Evolutionary conservation across 2,329 filamentous ascomycete genomes (phyloP), one percentile per base, ranked within the genome.

Genomic region (Claviceps pusilla): DNA sequence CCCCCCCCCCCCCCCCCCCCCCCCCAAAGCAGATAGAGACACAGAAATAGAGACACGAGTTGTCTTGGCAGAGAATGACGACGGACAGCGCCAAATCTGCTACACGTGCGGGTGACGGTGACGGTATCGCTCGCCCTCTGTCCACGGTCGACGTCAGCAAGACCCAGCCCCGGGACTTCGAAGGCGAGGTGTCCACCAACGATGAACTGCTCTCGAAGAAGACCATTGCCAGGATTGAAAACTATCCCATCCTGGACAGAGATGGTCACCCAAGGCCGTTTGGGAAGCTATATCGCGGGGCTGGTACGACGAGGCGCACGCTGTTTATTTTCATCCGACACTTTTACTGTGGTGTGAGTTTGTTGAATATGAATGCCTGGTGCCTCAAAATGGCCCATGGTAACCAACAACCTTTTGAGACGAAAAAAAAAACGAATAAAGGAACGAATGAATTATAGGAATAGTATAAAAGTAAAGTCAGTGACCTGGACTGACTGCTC

Each of bases 291-390:
- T 84, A 83, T 64, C 74, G 72, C 39, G 78, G 79, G 4, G 71
- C 66, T 49, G 77, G 77, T 53, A 72, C 73, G 3, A 71, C 76
- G 12, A 70, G 75, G 19, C 72, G 81, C 3, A 79, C 87, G 33
- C 73, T 90, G 37, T 68, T 89, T 46, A 79, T 89, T 59, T 89
- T 90, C 64, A 76, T 90, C 55, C 77, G 86, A 48, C 86, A 89
- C 69, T 90, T 89, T 68, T 89, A 87, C 73, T 89, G 86, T 64
- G 84, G 84, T 41, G 85, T 87, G 74, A 67, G 83, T 75, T 2
- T 41, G 1, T 41, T 4, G 14, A 4, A 12, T 4, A 19, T 19
- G 19, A 19, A 19, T 19, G 19, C 19, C 19, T 19, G 19, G 19
- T 19, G 19, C 19, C 19, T 19, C 19, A 39, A 14, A 3, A 39